Base-by-base conservation (phyloP, 371 early-diverging fungal genomes). In the Paramicrosporidium saccamoebae region DNA sequence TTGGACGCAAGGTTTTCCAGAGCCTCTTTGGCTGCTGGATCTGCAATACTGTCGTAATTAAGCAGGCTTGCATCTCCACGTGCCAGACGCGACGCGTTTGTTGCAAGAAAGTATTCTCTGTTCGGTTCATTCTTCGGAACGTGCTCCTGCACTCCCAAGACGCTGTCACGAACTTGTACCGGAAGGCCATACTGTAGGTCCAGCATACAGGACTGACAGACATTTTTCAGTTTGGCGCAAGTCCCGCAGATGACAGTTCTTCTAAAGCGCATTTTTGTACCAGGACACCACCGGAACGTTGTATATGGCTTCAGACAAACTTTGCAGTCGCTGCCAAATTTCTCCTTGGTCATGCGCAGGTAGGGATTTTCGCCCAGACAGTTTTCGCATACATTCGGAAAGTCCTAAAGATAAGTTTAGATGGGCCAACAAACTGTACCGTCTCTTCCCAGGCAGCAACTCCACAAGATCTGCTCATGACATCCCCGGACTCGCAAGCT, bases 291-390 rank as follows among this genome's bases (percentile, higher is more conserved):
- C 19, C 75, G 63, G 41, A 86, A 90, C 12, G 82, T 62, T n/a
- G 94, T 88, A 35, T 81, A 92, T 1, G 92, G 78, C 19, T 77
- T 50, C 17, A 46, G 41, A 36, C 92, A 92, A 26, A 77, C 60
- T 58, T 82, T 88, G 60, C 90, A 92, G 42, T 79, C 86, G 36
- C 62, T 64, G 20, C 77, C 84, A 29, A 51, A 57, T 17, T 39
- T 31, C 43, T 79, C 61, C 36, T 62, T 69, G 7, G 69, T 67
- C 94, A 92, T 88, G 28, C 90, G 72, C 25, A 92, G 64, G 37
- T 88, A 88, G 10, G 94, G 90, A 38, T 88, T 92, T 26, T 67
- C 69, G 16, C 94, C 94, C 13, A 92, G 47, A 40, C 94, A 92
- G 14, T 79, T 73, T 40, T 86, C 88, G 51, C 94, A 92, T 5